Conservation (phyloP, 1,139 yeast species). For the Pichia sp. region DNA sequence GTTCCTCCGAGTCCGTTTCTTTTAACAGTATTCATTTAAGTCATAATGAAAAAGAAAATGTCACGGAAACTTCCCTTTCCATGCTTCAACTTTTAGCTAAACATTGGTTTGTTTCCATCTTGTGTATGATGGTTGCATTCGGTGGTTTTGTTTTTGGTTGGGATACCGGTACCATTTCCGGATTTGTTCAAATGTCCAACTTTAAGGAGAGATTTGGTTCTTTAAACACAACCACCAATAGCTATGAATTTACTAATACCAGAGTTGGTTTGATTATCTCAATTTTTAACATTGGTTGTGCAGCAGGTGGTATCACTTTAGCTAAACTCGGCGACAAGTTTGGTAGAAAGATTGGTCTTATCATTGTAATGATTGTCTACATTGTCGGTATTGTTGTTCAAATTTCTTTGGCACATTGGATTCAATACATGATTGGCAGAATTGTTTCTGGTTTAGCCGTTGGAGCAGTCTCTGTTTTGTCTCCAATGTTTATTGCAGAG, state of each 20-base stretch:
- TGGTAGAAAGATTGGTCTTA: slow-evolving; percentile 56
- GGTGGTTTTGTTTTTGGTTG: slow-evolving; percentile 70
- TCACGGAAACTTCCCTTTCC: too few species aligned
- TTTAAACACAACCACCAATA: slow-evolving; percentile 32
- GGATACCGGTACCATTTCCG: slow-evolving; percentile 75
- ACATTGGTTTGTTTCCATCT: slow-evolving; percentile 7
- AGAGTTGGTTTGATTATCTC: slow-evolving; percentile 60
- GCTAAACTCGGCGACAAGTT: slow-evolving; percentile 48
- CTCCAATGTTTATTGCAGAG: slow-evolving; percentile 62
- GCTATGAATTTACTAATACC: slow-evolving; percentile 15
- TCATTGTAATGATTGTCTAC: slow-evolving; percentile 47
- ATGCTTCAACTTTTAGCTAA: slow-evolving; percentile 1
- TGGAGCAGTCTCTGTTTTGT: slow-evolving; percentile 55
- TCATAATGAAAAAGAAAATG: too few species aligned
- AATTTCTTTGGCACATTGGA: slow-evolving; percentile 47
- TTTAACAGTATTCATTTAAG: too few species aligned
- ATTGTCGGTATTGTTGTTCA: slow-evolving; percentile 56
- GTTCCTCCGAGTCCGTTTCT: too few species aligned
- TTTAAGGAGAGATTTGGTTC: slow-evolving; percentile 50
- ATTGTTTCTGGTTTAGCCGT: slow-evolving; percentile 60
- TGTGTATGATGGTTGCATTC: slow-evolving; percentile 32
- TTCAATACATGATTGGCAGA: slow-evolving; percentile 53
- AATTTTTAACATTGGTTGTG: slow-evolving; percentile 65
- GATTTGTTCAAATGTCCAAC: slow-evolving; percentile 63
- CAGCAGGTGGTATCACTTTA: slow-evolving; percentile 55